Conservation (phyloP, 768 basidiomycete species). For the Daedaleopsis nitida region DNA sequence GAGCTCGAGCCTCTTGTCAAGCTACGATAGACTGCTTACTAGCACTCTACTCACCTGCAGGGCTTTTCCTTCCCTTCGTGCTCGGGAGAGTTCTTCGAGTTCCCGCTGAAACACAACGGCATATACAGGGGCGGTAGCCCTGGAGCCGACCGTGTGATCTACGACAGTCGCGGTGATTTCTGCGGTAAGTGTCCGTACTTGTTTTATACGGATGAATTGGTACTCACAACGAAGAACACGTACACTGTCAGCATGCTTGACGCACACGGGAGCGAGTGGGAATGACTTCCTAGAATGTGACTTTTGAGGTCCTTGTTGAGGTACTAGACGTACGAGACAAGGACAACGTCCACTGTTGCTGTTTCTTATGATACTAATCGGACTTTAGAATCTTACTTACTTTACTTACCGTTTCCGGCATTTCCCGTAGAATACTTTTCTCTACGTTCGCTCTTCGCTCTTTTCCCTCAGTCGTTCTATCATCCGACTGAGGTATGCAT, state of each 20-base stretch:
- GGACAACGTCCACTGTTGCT: no score
- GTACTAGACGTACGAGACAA: no score
- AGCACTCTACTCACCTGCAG: background rate
- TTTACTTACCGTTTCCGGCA: no score
- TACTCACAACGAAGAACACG: background rate
- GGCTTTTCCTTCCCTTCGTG: slow-evolving; percentile 29
- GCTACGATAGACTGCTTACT: background rate
- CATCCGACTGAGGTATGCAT: no score
- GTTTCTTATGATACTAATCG: no score
- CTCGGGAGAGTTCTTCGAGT: slow-evolving; percentile 26
- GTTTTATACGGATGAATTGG: no score
- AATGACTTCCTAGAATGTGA: slow-evolving; percentile 25
- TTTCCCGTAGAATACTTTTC: no score
- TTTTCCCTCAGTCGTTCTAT: background rate
- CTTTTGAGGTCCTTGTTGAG: slow-evolving; percentile 12
- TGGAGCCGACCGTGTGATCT: slow-evolving; percentile 34
- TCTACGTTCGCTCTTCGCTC: no score
- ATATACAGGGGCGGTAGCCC: slow-evolving; percentile 31
- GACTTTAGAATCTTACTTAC: no score
- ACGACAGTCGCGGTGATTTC: slow-evolving; percentile 21
- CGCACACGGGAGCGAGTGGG: slow-evolving; percentile 25
- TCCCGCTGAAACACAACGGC: slow-evolving; percentile 24
- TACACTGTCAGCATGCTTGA: slow-evolving; percentile 21
- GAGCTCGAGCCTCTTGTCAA: background rate
- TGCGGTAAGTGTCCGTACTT: slow-evolving; percentile 19